Conservation (phyloP, 139 green algal species). For the Coelastrella sp. region DNA sequence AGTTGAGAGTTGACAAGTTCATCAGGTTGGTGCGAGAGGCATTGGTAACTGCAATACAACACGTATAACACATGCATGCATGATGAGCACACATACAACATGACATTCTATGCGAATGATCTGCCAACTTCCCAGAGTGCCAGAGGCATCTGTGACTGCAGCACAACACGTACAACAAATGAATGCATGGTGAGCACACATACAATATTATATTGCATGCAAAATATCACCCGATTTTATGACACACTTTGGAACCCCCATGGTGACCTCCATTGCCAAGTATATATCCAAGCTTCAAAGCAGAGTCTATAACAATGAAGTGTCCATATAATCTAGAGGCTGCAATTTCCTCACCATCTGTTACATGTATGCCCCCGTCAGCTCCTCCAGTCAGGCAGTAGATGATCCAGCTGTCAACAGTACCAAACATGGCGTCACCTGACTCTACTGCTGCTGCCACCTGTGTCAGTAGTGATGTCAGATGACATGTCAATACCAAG, state of each 20-base stretch:
- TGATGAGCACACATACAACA: too few species aligned
- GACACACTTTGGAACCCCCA: too few species aligned
- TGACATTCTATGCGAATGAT: neutral
- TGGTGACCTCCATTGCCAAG: too few species aligned
- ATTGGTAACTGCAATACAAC: conserved; percentile 82
- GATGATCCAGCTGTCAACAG: conserved; percentile 97
- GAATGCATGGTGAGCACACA: too few species aligned
- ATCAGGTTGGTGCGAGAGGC: conserved; percentile 94
- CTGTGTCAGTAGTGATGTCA: neutral
- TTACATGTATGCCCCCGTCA: conserved; percentile 80
- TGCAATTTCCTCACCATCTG: conserved; percentile 86
- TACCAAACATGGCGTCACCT: conserved; percentile 83
- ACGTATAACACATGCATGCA: neutral
- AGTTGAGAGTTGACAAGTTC: conserved; percentile 84
- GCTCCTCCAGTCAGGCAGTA: conserved; percentile 90
- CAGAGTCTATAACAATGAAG: too few species aligned
- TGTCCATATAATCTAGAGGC: too few species aligned
- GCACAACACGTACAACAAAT: neutral
- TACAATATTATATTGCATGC: neutral
- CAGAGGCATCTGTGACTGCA: neutral
- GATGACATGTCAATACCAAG: neutral
- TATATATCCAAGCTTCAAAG: too few species aligned
- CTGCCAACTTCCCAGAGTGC: too few species aligned
- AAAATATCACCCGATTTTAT: too few species aligned
- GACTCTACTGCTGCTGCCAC: conserved; percentile 47